Evolutionary conservation across 225 moss, liverwort and hornwort genomes (phyloP).

Genomic region (Bryoerythrophyllum caledonicum): DNA sequence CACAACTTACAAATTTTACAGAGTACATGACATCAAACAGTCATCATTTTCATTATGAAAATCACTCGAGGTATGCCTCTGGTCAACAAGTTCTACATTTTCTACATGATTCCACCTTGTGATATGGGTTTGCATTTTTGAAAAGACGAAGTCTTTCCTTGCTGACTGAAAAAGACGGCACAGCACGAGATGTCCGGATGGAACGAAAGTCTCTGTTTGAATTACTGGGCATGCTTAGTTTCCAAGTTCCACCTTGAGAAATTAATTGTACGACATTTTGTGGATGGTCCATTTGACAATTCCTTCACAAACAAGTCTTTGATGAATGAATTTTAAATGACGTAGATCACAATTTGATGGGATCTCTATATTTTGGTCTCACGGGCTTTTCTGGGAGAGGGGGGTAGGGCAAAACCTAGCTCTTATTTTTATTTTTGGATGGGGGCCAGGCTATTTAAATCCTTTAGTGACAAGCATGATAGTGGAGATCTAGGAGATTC

Average conservation of each 20-base stretch:
- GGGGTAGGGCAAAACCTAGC: no score
- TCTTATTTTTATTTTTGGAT: no score
- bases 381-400: no score
- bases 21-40: no score
- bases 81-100: neutral
- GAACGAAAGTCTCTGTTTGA: conserved; percentile 18
- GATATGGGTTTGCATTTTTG: neutral
- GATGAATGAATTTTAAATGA: no score
- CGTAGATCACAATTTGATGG: no score
- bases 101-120: no score
- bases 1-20: neutral
- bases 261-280: neutral
- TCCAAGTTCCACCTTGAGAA: neutral
- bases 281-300: conserved; percentile 15
- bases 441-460: no score
- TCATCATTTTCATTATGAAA: neutral
- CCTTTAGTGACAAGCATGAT: no score
- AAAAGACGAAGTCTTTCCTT: neutral
- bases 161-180: neutral
- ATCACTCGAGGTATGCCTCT: neutral
- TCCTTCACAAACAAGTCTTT: no score
- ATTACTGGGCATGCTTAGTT: neutral
- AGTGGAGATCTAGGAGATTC: no score
- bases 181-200: neutral
- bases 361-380: no score